These are phyloP conservation scores for Diaporthe destruens DNA, from an alignment of 2,329 filamentous ascomycete species.

Conservation along the genomic window DNA sequence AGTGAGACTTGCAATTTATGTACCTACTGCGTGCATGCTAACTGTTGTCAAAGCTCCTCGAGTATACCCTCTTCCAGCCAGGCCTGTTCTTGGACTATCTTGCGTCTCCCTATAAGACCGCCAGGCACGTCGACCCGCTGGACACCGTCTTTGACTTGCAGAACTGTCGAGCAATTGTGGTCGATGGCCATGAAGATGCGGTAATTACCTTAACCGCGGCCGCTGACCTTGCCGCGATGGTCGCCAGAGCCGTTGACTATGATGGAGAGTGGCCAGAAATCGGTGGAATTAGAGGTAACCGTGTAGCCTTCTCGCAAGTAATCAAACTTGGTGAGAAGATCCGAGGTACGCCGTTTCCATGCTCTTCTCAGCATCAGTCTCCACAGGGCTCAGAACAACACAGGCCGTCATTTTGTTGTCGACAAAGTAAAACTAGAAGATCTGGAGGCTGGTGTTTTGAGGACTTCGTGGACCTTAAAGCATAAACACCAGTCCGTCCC, in stretches of 20 bases:
- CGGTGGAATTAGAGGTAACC: conserved; percentile 57
- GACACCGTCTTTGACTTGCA: conserved; percentile 56
- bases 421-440: conserved; percentile 62
- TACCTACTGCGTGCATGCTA: not conserved
- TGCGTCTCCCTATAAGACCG: conserved; percentile 60
- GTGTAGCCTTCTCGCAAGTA: conserved; percentile 52
- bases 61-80: conserved; percentile 69
- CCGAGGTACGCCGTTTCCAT: conserved; percentile 32
- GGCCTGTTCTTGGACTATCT: conserved; percentile 69
- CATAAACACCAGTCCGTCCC: conserved; percentile 51
- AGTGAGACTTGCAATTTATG: conserved; percentile 45
- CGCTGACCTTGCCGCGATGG: conserved; percentile 55
- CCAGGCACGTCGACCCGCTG: conserved; percentile 57
- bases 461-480: conserved; percentile 56
- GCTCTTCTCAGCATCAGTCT: not conserved
- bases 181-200: conserved; percentile 57
- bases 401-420: conserved; percentile 54
- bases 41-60: conserved; percentile 57
- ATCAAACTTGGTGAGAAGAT: conserved; percentile 52
- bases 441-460: conserved; percentile 57
- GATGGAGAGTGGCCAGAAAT: conserved; percentile 57
- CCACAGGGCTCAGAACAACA: conserved; percentile 29
- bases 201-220: conserved; percentile 59
- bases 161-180: conserved; percentile 55
- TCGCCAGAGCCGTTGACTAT: conserved; percentile 58